Evolutionary conservation across 2,329 filamentous ascomycete genomes (phyloP).

Genomic region (Trichophyton equinum): DNA sequence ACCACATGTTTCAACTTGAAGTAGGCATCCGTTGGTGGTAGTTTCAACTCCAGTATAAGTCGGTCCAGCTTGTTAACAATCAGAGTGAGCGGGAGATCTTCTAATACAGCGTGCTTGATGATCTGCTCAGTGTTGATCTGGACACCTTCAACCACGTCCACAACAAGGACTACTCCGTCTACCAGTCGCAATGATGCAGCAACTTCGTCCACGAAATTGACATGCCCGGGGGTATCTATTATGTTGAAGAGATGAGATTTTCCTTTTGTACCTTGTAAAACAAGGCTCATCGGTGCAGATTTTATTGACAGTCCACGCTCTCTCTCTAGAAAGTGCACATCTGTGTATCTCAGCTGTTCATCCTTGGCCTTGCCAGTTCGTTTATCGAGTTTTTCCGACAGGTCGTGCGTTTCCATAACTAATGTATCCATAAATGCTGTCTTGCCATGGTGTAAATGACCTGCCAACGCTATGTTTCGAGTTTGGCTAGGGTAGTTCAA

Average conservation of each 20-base stretch:
- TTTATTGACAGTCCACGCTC: conserved; percentile 88
- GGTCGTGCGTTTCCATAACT: conserved; percentile 86
- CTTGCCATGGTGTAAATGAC: conserved; percentile 94
- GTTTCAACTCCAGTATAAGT: conserved; percentile 81
- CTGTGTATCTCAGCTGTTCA: conserved; percentile 88
- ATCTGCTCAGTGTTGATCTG: conserved; percentile 95
- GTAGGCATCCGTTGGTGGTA: conserved; percentile 90
- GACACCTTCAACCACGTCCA: conserved; percentile 98
- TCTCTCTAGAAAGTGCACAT: conserved; percentile 77
- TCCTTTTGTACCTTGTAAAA: conserved; percentile 74
- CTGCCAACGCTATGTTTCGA: conserved; percentile 80
- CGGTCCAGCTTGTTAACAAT: conserved; percentile 97
- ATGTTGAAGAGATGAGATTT: conserved; percentile 95
- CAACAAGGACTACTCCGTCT: conserved; percentile 83
- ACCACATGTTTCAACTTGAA: conserved; percentile 99
- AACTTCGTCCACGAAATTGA: conserved; percentile 97
- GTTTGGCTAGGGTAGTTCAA: conserved; percentile 95
- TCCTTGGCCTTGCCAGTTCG: conserved; percentile 69
- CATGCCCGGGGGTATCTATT: conserved; percentile 90
- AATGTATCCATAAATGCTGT: conserved; percentile 98
- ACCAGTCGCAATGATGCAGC: conserved; percentile 75
- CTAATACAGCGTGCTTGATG: conserved; percentile 86
- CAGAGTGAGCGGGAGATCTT: conserved; percentile 76
- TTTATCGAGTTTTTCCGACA: conserved; percentile 65
- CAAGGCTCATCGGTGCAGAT: conserved; percentile 82